Evolutionary conservation across 106 monocot species (phyloP).

Genomic region (Phalaenopsis equestris): DNA sequence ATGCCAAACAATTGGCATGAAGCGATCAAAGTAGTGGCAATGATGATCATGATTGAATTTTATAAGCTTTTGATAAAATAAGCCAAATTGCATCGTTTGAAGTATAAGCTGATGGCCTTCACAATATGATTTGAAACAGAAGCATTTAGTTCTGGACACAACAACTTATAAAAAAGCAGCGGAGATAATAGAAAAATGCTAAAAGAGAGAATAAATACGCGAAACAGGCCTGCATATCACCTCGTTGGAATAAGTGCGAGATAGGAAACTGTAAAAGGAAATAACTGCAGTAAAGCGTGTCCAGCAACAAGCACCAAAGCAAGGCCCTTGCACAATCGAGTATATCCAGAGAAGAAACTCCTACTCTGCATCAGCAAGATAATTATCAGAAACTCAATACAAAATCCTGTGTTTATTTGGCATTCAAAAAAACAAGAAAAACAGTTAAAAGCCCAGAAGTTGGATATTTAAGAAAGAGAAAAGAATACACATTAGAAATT

Average conservation of each 20-base stretch:
- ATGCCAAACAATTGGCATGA: no score
- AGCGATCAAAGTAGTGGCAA: no score
- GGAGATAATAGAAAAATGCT: no score
- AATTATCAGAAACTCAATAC: not conserved
- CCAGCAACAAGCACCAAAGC: conserved; percentile 57
- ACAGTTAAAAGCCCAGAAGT: not conserved
- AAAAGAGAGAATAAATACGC: not conserved
- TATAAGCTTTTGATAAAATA: no score
- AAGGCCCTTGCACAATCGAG: conserved; percentile 83
- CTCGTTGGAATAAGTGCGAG: conserved; percentile 82
- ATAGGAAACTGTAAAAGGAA: conserved; percentile 61
- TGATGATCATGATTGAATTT: no score
- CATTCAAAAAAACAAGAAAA: not conserved
- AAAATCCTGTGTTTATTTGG: not conserved
- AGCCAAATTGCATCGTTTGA: no score
- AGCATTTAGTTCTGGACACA: no score
- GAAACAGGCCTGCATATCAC: conserved; percentile 19
- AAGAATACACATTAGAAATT: not conserved
- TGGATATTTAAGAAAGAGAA: not conserved
- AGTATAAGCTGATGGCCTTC: no score
- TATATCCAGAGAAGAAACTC: conserved; percentile 59
- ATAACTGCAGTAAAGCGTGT: conserved; percentile 53
- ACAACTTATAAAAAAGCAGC: no score
- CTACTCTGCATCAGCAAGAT: conserved; percentile 33
- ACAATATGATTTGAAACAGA: no score